Evolutionary conservation across 768 basidiomycete species (phyloP).

Genomic region (Mycena rosella): DNA sequence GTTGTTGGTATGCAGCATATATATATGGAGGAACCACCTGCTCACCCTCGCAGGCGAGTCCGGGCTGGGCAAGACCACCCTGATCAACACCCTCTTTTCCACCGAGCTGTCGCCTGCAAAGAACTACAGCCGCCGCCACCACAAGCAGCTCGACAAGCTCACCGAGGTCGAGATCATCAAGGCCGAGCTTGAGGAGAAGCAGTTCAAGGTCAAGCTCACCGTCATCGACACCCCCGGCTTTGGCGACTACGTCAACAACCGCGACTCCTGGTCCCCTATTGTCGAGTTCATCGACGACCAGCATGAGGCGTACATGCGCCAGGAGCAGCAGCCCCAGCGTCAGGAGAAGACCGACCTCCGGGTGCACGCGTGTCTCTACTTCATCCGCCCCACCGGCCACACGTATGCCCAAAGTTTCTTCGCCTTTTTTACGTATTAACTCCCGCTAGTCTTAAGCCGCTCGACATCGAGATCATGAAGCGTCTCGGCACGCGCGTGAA

Average conservation of each 20-base stretch:
- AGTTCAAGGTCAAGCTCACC: slow-evolving; percentile 99
- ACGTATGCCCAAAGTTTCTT: slow-evolving; percentile 76
- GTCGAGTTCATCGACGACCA: slow-evolving; percentile 99
- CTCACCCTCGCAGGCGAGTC: slow-evolving; percentile 79
- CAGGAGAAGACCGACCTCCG: slow-evolving; percentile 94
- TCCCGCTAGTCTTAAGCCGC: slow-evolving; percentile 82
- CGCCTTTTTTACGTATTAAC: slow-evolving; percentile 9
- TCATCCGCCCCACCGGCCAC: slow-evolving; percentile 95
- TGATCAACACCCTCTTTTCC: slow-evolving; percentile 99
- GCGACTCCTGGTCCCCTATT: slow-evolving; percentile 98
- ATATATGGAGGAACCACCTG: too few relatives aligned
- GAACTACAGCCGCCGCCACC: slow-evolving; percentile 89
- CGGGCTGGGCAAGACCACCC: slow-evolving; percentile 95
- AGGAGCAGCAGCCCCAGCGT: slow-evolving; percentile 99
- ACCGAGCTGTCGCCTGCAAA: slow-evolving; percentile 94
- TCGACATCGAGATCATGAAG: slow-evolving; percentile 99
- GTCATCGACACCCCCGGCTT: slow-evolving; percentile 99
- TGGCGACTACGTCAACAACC: slow-evolving; percentile 99
- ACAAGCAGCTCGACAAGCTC: slow-evolving; percentile 98
- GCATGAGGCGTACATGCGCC: slow-evolving; percentile 95
- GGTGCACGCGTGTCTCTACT: slow-evolving; percentile 97
- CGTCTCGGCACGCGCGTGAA: slow-evolving; percentile 98
- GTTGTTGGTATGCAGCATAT: slow-evolving; percentile 83
- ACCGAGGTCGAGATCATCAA: slow-evolving; percentile 99
- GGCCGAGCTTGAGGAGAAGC: slow-evolving; percentile 98